These are phyloP conservation scores for Anisodus tanguticus DNA, from an alignment of 257 asterid genomes.

Conservation along the genomic window DNA sequence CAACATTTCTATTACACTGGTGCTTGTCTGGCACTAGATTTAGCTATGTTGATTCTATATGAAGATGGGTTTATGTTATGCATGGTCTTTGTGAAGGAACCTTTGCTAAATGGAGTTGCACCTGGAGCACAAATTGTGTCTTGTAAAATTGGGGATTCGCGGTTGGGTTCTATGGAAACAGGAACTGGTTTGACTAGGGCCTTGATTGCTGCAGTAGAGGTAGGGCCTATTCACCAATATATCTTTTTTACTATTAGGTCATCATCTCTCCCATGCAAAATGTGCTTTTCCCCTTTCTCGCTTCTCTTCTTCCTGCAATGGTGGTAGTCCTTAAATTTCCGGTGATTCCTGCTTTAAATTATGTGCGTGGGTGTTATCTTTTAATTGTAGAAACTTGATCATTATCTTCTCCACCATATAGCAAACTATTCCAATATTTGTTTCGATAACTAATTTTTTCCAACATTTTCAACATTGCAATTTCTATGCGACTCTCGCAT, in stretches of 20 bases:
- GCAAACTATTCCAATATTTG: not conserved
- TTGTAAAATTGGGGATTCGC: slow-evolving; percentile 96
- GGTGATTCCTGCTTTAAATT: slow-evolving; percentile 10
- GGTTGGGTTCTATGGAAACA: slow-evolving; percentile 97
- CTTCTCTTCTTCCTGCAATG: slow-evolving; percentile 15
- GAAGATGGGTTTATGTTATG: not conserved
- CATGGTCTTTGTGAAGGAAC: slow-evolving; percentile 64
- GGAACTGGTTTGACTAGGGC: slow-evolving; percentile 99
- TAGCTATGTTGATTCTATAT: not conserved
- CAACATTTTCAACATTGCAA: not conserved
- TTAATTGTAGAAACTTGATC: not conserved
- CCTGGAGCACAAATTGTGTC: slow-evolving; percentile 98
- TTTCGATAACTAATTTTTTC: not conserved
- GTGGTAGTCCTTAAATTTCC: not conserved
- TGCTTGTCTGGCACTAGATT: not conserved
- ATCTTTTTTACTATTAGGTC: not conserved
- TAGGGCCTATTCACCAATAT: slow-evolving; percentile 34
- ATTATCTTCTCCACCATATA: not conserved
- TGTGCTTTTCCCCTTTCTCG: slow-evolving; percentile 3
- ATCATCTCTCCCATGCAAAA: slow-evolving; percentile 20
- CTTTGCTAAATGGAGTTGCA: slow-evolving; percentile 95
- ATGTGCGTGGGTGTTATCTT: not conserved
- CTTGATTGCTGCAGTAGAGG: slow-evolving; percentile 95
- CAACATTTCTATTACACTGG: not conserved
- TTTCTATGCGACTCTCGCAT: not conserved